phyloP scores from a whole-genome alignment of 306 rosid genomes.

The Lablab purpureus region DNA sequence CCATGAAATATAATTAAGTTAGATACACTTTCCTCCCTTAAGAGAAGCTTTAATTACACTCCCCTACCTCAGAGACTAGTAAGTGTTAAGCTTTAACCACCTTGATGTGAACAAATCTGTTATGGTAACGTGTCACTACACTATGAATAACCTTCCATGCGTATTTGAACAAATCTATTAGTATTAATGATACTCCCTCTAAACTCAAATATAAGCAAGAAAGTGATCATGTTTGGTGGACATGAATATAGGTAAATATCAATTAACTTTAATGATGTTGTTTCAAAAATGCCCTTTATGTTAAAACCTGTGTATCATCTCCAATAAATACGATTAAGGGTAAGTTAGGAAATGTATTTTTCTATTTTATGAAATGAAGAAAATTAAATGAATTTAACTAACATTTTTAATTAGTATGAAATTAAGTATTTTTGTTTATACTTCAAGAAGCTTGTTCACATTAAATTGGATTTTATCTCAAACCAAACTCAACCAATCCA shows the following conservation, averaged over 20 bases:
- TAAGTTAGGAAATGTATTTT: background rate
- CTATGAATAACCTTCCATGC: background rate
- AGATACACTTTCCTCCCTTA: background rate
- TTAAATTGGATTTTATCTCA: background rate
- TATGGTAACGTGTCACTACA: too few species aligned
- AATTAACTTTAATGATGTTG: too few species aligned
- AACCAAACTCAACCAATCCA: slow-evolving; percentile 9
- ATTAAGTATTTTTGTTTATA: background rate
- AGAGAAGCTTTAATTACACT: background rate
- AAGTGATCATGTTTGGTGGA: too few species aligned
- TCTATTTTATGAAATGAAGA: background rate
- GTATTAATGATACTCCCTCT: too few species aligned
- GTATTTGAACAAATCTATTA: background rate
- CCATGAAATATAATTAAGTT: background rate
- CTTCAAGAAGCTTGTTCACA: background rate
- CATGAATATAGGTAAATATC: too few species aligned
- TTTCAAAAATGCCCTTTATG: too few species aligned
- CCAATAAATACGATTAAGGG: too few species aligned
- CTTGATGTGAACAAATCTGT: background rate
- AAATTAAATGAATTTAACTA: too few species aligned
- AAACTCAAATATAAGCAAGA: too few species aligned
- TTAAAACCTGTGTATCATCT: too few species aligned
- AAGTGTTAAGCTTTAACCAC: background rate
- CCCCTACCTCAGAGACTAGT: background rate
- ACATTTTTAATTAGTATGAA: background rate